Conservation (phyloP, 2,329 filamentous ascomycete species). For the Atkinsonella texensis region DNA sequence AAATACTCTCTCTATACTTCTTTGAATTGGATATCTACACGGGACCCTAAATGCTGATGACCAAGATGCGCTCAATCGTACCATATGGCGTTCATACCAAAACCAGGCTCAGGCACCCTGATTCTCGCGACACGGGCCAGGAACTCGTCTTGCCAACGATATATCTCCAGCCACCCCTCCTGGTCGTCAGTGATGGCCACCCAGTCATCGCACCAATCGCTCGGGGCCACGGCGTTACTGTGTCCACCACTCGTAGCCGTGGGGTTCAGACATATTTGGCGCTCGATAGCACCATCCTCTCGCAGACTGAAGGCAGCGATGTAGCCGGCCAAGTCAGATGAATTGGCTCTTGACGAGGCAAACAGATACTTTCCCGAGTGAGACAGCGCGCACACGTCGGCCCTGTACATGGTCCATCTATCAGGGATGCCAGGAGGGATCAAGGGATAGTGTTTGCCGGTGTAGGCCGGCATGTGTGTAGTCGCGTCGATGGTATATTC, state of each 20-base stretch:
- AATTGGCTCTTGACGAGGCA: slow-evolving; percentile 71
- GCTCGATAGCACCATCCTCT: slow-evolving; percentile 57
- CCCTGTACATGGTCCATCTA: slow-evolving; percentile 57
- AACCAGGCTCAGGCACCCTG: slow-evolving; percentile 74
- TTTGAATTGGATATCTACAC: neutral
- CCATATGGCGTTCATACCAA: slow-evolving; percentile 96
- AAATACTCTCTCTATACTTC: neutral
- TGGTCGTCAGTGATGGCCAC: slow-evolving; percentile 83
- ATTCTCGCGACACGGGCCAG: slow-evolving; percentile 64
- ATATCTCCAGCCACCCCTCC: slow-evolving; percentile 78
- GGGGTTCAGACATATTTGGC: slow-evolving; percentile 68
- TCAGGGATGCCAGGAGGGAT: slow-evolving; percentile 59
- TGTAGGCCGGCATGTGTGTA: slow-evolving; percentile 68
- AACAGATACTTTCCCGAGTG: slow-evolving; percentile 65
- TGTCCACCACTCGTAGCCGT: slow-evolving; percentile 82
- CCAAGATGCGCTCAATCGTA: neutral
- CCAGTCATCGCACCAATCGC: slow-evolving; percentile 79
- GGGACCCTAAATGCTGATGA: neutral
- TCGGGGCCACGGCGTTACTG: slow-evolving; percentile 77
- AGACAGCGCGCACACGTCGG: slow-evolving; percentile 69
- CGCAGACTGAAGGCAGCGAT: slow-evolving; percentile 67
- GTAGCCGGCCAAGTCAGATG: slow-evolving; percentile 65
- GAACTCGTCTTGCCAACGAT: slow-evolving; percentile 75
- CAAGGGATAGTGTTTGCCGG: slow-evolving; percentile 62
- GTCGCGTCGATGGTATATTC: slow-evolving; percentile 68